phyloP scores from a whole-genome alignment of 441 rosid species.

The Bruguiera hainesii region DNA sequence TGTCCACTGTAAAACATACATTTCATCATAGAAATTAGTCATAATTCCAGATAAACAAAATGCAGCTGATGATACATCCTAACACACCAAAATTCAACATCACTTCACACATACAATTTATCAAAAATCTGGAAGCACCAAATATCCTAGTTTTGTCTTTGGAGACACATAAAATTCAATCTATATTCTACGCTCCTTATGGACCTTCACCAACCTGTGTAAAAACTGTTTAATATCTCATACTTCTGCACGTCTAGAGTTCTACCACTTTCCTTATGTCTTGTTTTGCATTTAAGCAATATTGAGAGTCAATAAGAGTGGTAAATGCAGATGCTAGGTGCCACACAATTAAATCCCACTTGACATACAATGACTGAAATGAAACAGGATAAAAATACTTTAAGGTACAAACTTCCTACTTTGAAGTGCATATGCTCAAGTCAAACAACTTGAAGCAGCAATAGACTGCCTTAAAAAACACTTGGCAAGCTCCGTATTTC shows the following conservation, averaged over 20 bases:
- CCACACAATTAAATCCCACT: no score
- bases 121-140: neutral
- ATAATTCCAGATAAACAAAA: constrained; percentile 5
- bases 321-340: no score
- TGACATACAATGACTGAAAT: no score
- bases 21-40: neutral
- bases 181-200: no score
- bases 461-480: neutral
- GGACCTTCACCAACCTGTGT: no score
- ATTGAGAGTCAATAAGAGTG: no score
- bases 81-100: neutral
- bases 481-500: neutral
- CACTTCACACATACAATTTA: neutral
- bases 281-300: no score
- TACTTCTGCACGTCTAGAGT: no score
- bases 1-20: constrained; percentile 55
- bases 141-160: neutral
- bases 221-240: no score
- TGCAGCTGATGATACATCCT: neutral
- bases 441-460: neutral
- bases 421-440: neutral
- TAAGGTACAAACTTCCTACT: neutral
- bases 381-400: no score
- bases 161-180: no score
- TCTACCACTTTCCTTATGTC: no score